A percentile compares a stretch with the other conserved stretches of the same genome.
Evolutionary conservation across 441 rosid species (phyloP).

Genomic region (Pelargonium fulgidum): DNA sequence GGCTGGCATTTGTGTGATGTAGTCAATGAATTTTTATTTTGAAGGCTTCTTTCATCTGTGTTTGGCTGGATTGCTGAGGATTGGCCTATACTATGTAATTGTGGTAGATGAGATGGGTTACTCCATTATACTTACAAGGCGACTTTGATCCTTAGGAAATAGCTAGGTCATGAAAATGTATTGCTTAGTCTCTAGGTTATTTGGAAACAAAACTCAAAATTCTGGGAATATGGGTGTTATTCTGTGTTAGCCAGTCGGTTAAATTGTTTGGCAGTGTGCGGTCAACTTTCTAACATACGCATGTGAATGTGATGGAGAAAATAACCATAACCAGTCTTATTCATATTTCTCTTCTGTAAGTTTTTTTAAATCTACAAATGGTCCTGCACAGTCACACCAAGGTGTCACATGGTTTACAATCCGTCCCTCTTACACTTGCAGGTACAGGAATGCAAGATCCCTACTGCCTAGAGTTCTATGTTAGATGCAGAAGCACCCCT

Average conservation of each 20-base stretch:
- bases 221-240: background rate
- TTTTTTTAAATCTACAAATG: background rate
- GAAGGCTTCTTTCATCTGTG: background rate
- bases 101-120: too few relatives aligned
- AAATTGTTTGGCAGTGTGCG: background rate
- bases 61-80: background rate
- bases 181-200: background rate
- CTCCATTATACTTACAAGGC: background rate
- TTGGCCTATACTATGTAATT: too few relatives aligned
- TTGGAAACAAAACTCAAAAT: background rate
- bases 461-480: background rate
- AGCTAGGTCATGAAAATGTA: background rate
- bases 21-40: background rate
- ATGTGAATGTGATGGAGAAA: background rate
- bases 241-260: background rate
- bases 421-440: background rate
- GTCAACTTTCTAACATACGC: background rate
- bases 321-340: background rate
- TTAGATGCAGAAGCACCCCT: background rate
- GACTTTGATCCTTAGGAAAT: background rate
- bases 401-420: background rate
- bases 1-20: background rate
- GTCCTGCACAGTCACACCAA: background rate
- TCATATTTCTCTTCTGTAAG: background rate
- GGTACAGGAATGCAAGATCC: background rate